Evolutionary conservation across 1,284 basidiomycete species (phyloP).

Genomic region (Caloboletus inedulis): DNA sequence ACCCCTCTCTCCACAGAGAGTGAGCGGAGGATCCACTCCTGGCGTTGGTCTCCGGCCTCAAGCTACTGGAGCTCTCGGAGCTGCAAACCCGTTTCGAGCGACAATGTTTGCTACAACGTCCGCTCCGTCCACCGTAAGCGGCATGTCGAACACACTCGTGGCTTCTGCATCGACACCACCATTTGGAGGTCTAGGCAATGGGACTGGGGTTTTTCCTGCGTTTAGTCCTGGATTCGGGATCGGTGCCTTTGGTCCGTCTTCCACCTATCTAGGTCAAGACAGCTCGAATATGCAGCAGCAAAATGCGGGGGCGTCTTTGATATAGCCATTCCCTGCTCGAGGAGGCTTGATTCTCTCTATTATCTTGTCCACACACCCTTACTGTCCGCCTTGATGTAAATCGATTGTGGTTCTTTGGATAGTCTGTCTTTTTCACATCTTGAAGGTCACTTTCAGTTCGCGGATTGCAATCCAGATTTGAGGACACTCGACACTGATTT

Average conservation of each 20-base stretch:
- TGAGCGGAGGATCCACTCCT: constrained; percentile 37
- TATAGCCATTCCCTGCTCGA: constrained; percentile 25
- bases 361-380: neutral
- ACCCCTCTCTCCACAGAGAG: constrained; percentile 28
- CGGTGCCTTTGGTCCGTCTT: constrained; percentile 12
- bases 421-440: neutral
- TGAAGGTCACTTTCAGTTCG: neutral
- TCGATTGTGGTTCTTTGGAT: constrained; percentile 4
- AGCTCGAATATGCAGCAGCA: constrained; percentile 33
- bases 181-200: constrained; percentile 22
- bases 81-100: constrained; percentile 74
- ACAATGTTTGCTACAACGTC: constrained; percentile 45
- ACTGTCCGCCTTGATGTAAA: neutral
- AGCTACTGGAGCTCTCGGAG: constrained; percentile 56
- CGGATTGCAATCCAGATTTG: constrained; percentile 11
- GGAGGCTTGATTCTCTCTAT: neutral
- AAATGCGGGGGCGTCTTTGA: constrained; percentile 37
- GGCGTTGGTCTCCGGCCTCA: constrained; percentile 71
- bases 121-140: neutral
- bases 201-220: constrained; percentile 7
- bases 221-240: constrained; percentile 17
- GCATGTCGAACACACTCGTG: constrained; percentile 8
- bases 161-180: constrained; percentile 26
- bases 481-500: constrained; percentile 4
- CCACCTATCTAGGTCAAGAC: constrained; percentile 20